Conservation (phyloP, 2,329 filamentous ascomycete genomes). For the Leptosphaerulina australis region DNA sequence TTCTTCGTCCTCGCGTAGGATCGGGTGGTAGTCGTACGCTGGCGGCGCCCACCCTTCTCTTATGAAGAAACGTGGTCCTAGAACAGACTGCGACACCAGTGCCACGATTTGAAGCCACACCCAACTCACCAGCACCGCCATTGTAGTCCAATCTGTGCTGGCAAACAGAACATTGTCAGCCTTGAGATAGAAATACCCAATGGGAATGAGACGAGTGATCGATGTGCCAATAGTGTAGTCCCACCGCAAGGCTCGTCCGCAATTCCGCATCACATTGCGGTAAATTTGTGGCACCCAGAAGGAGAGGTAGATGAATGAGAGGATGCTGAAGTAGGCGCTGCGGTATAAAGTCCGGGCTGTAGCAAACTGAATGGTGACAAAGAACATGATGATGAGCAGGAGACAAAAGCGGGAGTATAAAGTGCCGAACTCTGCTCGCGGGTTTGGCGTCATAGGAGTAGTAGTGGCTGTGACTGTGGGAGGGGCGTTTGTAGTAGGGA, state of each 20-base stretch:
- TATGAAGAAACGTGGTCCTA: conserved; percentile 88
- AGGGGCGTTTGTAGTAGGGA: conserved; percentile 37
- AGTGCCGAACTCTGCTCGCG: conserved; percentile 59
- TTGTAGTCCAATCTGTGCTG: conserved; percentile 68
- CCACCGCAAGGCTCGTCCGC: conserved; percentile 88
- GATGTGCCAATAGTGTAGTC: conserved; percentile 88
- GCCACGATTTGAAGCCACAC: conserved; percentile 83
- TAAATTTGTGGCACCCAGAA: conserved; percentile 93
- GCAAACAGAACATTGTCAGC: conserved; percentile 82
- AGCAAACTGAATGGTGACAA: conserved; percentile 64
- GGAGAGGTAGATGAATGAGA: conserved; percentile 80
- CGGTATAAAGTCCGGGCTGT: conserved; percentile 61
- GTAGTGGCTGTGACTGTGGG: conserved; percentile 22
- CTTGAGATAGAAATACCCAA: conserved; percentile 84
- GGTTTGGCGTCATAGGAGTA: conserved; percentile 27
- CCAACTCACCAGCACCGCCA: conserved; percentile 73
- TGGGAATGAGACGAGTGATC: conserved; percentile 74
- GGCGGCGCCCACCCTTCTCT: conserved; percentile 69
- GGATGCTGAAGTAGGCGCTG: conserved; percentile 63
- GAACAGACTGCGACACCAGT: conserved; percentile 79
- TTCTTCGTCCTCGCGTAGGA: conserved; percentile 83
- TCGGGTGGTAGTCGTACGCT: conserved; percentile 93
- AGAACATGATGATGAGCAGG: conserved; percentile 61
- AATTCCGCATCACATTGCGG: conserved; percentile 89
- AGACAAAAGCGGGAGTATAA: conserved; percentile 69